A percentile compares a stretch with the other conserved stretches of the same genome.
Evolutionary conservation across 768 basidiomycete species (phyloP).

Genomic region (Royoungia palumana): DNA sequence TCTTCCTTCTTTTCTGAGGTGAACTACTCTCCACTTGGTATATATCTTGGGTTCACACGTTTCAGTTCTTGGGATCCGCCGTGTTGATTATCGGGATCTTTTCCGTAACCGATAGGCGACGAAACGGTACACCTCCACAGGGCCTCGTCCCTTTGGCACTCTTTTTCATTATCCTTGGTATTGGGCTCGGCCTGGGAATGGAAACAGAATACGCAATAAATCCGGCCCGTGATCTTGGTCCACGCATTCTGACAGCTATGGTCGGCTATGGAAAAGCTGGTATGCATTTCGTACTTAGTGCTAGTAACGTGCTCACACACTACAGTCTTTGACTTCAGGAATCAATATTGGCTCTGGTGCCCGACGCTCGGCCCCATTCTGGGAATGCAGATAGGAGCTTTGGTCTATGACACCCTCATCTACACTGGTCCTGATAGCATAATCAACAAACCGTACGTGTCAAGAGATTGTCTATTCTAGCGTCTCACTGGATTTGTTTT

Average conservation of each 20-base stretch:
- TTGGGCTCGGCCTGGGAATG: slow-evolving; percentile 57
- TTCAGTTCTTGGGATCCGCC: slow-evolving; percentile 52
- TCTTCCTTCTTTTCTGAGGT: slow-evolving; percentile 48
- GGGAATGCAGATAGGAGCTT: slow-evolving; percentile 52
- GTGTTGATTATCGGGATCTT: slow-evolving; percentile 55
- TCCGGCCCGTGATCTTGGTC: slow-evolving; percentile 71
- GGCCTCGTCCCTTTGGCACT: slow-evolving; percentile 54
- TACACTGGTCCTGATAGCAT: slow-evolving; percentile 55
- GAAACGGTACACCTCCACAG: slow-evolving; percentile 44
- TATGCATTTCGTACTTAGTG: slow-evolving; percentile 34
- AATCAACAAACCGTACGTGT: slow-evolving; percentile 49
- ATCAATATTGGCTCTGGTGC: slow-evolving; percentile 76
- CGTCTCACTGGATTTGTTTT: not conserved
- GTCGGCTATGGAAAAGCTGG: slow-evolving; percentile 57
- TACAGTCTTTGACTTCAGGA: slow-evolving; percentile 30
- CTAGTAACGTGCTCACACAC: not conserved
- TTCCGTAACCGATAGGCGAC: slow-evolving; percentile 47
- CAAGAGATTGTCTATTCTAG: not conserved
- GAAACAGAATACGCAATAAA: slow-evolving; percentile 67
- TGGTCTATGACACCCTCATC: slow-evolving; percentile 57
- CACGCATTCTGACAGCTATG: slow-evolving; percentile 65
- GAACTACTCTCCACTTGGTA: not conserved
- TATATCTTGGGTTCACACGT: not conserved
- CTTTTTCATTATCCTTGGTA: slow-evolving; percentile 57
- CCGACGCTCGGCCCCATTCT: slow-evolving; percentile 56